phyloP scores from a whole-genome alignment of 2,329 filamentous ascomycete species.

The Trichoderma cornu-damae region DNA sequence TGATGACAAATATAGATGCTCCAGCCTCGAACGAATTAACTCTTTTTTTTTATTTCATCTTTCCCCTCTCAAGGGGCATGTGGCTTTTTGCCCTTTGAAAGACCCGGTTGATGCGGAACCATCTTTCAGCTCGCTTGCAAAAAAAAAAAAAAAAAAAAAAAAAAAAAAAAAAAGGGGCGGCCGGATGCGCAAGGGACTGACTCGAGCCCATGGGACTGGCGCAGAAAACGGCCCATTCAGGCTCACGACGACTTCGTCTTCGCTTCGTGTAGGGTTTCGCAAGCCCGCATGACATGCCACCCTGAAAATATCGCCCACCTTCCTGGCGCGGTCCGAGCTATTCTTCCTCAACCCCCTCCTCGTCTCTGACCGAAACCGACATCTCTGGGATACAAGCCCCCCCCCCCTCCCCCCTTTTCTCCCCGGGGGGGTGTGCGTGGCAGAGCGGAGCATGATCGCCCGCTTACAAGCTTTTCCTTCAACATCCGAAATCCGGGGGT shows the following conservation, averaged over 20 bases:
- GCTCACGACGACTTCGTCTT: not conserved
- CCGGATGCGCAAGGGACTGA: not conserved
- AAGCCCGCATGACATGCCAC: not conserved
- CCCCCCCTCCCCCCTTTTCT: too few relatives aligned
- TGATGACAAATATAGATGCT: not conserved
- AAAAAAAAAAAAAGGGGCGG: too few relatives aligned
- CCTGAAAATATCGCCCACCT: not conserved
- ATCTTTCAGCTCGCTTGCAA: not conserved
- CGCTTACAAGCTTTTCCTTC: constrained; percentile 2
- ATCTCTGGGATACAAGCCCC: not conserved
- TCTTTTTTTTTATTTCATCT: too few relatives aligned
- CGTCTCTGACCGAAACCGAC: not conserved
- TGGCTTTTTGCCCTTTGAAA: not conserved
- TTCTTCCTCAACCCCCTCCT: not conserved
- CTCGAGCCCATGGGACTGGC: not conserved
- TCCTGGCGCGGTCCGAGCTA: not conserved
- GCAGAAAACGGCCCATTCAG: not conserved
- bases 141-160: too few relatives aligned
- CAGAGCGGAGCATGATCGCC: constrained; percentile 12
- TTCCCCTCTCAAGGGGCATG: not conserved
- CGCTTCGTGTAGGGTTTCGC: not conserved
- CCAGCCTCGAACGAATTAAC: not conserved
- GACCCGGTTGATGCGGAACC: not conserved
- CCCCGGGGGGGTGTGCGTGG: constrained; percentile 1
- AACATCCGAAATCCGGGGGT: constrained; percentile 3